Base-by-base conservation (phyloP, 768 basidiomycete genomes). In the Sistotremastrum suecicum region DNA sequence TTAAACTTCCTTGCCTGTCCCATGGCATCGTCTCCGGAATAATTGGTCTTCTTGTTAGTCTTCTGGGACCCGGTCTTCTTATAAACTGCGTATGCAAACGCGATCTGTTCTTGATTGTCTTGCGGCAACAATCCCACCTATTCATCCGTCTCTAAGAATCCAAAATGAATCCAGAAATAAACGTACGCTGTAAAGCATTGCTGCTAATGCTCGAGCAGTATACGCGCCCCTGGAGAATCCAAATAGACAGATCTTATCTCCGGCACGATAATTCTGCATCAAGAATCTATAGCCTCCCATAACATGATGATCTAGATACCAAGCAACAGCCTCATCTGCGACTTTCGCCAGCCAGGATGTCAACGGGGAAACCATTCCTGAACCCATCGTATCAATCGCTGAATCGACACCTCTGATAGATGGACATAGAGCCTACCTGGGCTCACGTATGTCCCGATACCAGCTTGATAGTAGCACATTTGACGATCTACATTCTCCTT, bases 211-310 rank as follows among this genome's bases (percentile, higher is more conserved):
- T 46, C 88, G 72, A 7, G 69, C 71, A 5, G 77, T 76, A 56
- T 76, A 80, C 3, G 72, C 72, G 10, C 77, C 76, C 33, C 87
- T 72, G 41, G 85, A 88, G 56, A 89, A 91, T 0, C 87, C 83
- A 47, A 85, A 84, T 20, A 86, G 59, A 54, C 78, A 84, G 33
- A 87, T 73, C 58, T 70, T 83, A 57, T 85, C 83, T 1, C 84
- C 86, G 0, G 62, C 53, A n/a, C 63, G 66, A 56, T 80, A 85
- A 53, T 81, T 86, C 50, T 80, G 70, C 85, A 88, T 86, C 44
- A 88, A 62, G 58, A 79, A 88, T 50, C 63, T 66, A 60, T 88
- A 89, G 0, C 86, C 86, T 6, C 72, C 78, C 61, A 77, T 72
- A 28, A 86, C 78, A 60, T 86, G 83, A 1, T 56, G 70, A 44